Conservation (phyloP, 352 stramenopile species). For the Phytophthora agathidicida region DNA sequence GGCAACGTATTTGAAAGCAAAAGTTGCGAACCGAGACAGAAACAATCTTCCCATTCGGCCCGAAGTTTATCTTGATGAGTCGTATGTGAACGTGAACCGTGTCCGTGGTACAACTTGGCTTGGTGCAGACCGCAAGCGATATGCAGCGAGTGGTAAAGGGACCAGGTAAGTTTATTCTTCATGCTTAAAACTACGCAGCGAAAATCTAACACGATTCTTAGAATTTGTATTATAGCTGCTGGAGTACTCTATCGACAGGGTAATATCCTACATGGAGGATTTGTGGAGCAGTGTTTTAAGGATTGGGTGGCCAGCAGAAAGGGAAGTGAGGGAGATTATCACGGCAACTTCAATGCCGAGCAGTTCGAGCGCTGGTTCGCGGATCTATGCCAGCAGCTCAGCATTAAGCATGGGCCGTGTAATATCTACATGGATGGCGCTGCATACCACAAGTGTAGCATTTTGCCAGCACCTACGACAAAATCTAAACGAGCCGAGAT, state of each 20-base stretch:
- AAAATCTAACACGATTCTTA: too few species aligned
- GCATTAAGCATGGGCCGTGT: not conserved
- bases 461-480: too few species aligned
- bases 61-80: conserved; percentile 8
- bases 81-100: conserved; percentile 2
- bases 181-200: too few species aligned
- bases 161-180: too few species aligned
- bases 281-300: too few species aligned
- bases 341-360: conserved; percentile 4
- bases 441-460: conserved; percentile 14
- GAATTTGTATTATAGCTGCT: conserved; percentile 2
- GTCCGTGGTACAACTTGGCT: conserved; percentile 1
- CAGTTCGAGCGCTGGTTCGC: conserved; percentile 1
- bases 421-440: conserved; percentile 6
- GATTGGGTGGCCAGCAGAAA: too few species aligned
- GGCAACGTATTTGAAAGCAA: not conserved
- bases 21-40: not conserved
- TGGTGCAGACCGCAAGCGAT: not conserved
- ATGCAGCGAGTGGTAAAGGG: not conserved
- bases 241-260: not conserved
- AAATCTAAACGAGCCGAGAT: too few species aligned
- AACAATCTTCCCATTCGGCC: not conserved
- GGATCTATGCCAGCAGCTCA: too few species aligned
- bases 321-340: too few species aligned
- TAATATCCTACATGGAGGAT: not conserved